Evolutionary conservation across 768 basidiomycete genomes (phyloP).

Genomic region (Lentinula sp.): DNA sequence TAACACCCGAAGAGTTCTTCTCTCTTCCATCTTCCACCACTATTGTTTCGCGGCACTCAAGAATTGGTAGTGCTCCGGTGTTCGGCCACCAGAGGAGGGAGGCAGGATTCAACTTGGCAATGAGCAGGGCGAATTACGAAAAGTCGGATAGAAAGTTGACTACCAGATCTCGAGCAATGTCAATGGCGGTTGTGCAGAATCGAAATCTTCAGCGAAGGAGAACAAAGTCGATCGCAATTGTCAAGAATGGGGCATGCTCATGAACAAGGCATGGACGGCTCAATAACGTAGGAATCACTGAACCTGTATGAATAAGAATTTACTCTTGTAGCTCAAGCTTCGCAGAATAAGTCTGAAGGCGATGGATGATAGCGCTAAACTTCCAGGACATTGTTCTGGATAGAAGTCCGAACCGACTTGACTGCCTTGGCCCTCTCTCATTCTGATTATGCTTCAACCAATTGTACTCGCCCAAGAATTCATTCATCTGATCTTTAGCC

Average conservation of each 20-base stretch:
- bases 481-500: too few relatives aligned
- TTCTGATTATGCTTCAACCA: too few relatives aligned
- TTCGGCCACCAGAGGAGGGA: constrained; percentile 7
- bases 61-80: constrained; percentile 14
- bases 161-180: not conserved
- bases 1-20: constrained; percentile 14
- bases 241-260: not conserved
- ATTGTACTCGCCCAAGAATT: too few relatives aligned
- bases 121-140: not conserved
- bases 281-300: too few relatives aligned
- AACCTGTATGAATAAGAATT: too few relatives aligned
- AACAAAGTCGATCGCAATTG: not conserved
- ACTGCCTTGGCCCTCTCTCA: too few relatives aligned
- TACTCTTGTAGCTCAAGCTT: too few relatives aligned
- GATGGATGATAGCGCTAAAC: too few relatives aligned
- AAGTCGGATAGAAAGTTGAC: not conserved
- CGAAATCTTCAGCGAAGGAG: not conserved
- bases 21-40: constrained; percentile 10
- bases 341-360: too few relatives aligned
- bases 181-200: not conserved
- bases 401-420: too few relatives aligned
- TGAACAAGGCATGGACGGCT: not conserved
- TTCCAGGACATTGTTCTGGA: too few relatives aligned
- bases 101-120: not conserved
- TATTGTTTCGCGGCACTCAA: constrained; percentile 8